Conservation (phyloP, 768 basidiomycete species). For the Tylopilus vinaceipallidus region DNA sequence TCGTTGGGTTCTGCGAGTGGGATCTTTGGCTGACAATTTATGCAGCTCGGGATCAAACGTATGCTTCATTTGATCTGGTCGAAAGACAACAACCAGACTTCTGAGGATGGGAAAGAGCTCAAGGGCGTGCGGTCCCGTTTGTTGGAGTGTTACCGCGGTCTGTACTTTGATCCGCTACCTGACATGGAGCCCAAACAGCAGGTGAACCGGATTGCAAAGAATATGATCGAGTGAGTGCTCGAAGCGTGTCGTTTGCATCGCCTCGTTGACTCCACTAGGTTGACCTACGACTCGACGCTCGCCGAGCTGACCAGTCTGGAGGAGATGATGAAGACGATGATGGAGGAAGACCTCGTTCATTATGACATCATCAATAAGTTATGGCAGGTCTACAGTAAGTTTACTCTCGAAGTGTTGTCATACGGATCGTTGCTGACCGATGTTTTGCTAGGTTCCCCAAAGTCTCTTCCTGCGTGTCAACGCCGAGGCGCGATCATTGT, state of each 20-base stretch:
- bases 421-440: not conserved
- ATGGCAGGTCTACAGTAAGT: constrained; percentile 94
- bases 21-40: constrained; percentile 1
- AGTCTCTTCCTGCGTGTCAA: constrained; percentile 75
- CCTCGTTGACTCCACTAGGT: constrained; percentile 41
- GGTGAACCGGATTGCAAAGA: constrained; percentile 89
- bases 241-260: not conserved
- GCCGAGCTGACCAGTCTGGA: constrained; percentile 96
- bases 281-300: constrained; percentile 88
- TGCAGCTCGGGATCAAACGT: constrained; percentile 82
- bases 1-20: not conserved
- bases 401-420: not conserved
- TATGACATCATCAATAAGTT: constrained; percentile 84
- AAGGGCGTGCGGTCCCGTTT: constrained; percentile 87
- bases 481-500: constrained; percentile 95
- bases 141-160: constrained; percentile 80
- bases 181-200: constrained; percentile 80
- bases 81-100: constrained; percentile 85
- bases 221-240: constrained; percentile 85
- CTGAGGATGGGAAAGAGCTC: constrained; percentile 73
- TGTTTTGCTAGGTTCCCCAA: constrained; percentile 57
- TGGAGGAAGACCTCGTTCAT: constrained; percentile 84
- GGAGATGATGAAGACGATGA: constrained; percentile 95
- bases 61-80: constrained; percentile 98
- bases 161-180: constrained; percentile 86